Evolutionary conservation across 1,284 basidiomycete species (phyloP), one percentile per base, ranked within the genome.

Genomic region (Peniophora sp.): DNA sequence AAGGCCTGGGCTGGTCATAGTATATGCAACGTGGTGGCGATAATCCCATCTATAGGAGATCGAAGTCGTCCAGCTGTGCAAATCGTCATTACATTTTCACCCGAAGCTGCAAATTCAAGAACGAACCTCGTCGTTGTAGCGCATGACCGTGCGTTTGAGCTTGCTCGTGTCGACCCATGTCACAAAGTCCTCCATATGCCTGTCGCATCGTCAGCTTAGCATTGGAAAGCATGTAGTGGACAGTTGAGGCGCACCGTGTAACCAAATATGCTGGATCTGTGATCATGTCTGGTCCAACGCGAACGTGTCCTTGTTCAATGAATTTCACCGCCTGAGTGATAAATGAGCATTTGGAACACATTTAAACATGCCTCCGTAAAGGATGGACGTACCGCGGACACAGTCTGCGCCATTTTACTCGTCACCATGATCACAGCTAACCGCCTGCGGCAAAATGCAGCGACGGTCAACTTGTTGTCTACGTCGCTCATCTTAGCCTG

Each of bases 121-220:
- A 66, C 78, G 51, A 53, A 93, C 92, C 82, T 97, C 92, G 71
- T 97, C 95, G 67, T 98, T 99, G 78, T 99, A 99, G 57, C 78
- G 75, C 85, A 96, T 90, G 65, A 99, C 85, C 0, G 92, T 95
- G 55, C 96, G 80, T 81, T 97, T 98, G 67, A 98, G 81, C 67
- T 96, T 97, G 58, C 89, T 94, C 22, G 93, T 95, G 67, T 99
- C 95, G 16, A 99, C 94, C 97, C 97, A 99, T 19, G 97, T 98
- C 46, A 99, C 93, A 69, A 97, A 99, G 74, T 99, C 97, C 65
- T 99, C 95, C 92, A 97, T 95, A 60, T 94, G 92, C 61, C 88
- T 89, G 56, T 14, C 16, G 53, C 43, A 11, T 45, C 10, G 32
- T 32, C 22, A 16, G 17, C 36, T 39, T 20, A 22, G 24, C 47